phyloP scores from a whole-genome alignment of 257 asterid species.

The Paulownia fortunei region DNA sequence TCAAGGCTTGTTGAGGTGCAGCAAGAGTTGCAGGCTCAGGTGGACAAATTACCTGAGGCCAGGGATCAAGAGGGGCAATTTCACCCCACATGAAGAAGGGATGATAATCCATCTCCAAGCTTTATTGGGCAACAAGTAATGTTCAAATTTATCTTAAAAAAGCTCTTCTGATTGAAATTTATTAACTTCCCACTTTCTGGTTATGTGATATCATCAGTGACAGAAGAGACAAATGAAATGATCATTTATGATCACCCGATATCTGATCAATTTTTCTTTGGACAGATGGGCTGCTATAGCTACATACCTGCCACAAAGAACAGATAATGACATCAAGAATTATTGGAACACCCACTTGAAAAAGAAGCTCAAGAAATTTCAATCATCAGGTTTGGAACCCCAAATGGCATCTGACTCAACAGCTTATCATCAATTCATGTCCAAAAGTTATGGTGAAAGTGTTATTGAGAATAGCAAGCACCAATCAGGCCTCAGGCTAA shows the following conservation, averaged over 20 bases:
- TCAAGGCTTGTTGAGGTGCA: constrained; percentile 87
- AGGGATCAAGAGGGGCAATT: constrained; percentile 96
- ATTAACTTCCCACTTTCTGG: not conserved
- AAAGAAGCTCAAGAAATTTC: constrained; percentile 77
- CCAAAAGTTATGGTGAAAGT: constrained; percentile 33
- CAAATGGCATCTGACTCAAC: constrained; percentile 41
- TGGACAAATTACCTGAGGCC: constrained; percentile 97
- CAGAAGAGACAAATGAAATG: too few relatives aligned
- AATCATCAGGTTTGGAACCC: constrained; percentile 44
- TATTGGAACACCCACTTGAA: constrained; percentile 97
- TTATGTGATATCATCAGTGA: too few relatives aligned
- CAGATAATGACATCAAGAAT: constrained; percentile 95
- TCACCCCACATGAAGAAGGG: constrained; percentile 97
- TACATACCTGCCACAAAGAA: constrained; percentile 90
- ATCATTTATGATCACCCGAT: not conserved
- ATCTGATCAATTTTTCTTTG: not conserved
- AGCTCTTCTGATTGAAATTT: not conserved
- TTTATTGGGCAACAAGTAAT: constrained; percentile 91
- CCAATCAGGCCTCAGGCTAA: constrained; percentile 14
- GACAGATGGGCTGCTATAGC: constrained; percentile 98
- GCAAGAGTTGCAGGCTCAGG: constrained; percentile 96
- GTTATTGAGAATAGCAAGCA: constrained; percentile 20
- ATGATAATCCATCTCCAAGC: constrained; percentile 98
- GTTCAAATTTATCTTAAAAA: too few relatives aligned
- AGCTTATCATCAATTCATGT: constrained; percentile 43